Evolutionary conservation across 129 eudicot genomes (phyloP).

Genomic region (Arctium minus): DNA sequence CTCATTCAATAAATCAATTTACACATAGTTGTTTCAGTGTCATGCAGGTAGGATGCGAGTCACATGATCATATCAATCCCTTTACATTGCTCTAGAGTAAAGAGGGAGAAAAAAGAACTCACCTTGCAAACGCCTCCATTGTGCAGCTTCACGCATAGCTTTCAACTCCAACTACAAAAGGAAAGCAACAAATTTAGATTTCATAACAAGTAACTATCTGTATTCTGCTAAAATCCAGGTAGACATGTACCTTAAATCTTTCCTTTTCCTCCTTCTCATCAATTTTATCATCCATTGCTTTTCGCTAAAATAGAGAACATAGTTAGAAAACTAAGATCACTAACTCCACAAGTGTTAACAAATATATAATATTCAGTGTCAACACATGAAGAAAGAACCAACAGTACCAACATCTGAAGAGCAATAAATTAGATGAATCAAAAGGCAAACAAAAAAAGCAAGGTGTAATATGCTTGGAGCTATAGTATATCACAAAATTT

Average conservation of each 20-base stretch:
- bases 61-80: background rate
- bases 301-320: slow-evolving; percentile 46
- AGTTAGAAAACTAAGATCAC: slow-evolving; percentile 6
- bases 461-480: background rate
- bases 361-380: background rate
- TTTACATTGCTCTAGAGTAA: background rate
- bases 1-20: background rate
- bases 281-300: slow-evolving; percentile 87
- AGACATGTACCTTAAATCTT: slow-evolving; percentile 60
- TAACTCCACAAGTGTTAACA: background rate
- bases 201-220: background rate
- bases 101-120: background rate
- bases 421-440: background rate
- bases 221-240: background rate
- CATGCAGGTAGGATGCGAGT: background rate
- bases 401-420: background rate
- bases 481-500: background rate
- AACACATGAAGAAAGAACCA: background rate
- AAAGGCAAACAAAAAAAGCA: background rate
- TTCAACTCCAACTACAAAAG: slow-evolving; percentile 64
- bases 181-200: background rate
- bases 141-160: slow-evolving; percentile 97
- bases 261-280: slow-evolving; percentile 83
- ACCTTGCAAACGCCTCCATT: slow-evolving; percentile 99
- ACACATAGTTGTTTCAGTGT: background rate